These are phyloP conservation scores for Blastobotrys peoriensis DNA, from an alignment of 805 yeast genomes.

Conservation along the genomic window DNA sequence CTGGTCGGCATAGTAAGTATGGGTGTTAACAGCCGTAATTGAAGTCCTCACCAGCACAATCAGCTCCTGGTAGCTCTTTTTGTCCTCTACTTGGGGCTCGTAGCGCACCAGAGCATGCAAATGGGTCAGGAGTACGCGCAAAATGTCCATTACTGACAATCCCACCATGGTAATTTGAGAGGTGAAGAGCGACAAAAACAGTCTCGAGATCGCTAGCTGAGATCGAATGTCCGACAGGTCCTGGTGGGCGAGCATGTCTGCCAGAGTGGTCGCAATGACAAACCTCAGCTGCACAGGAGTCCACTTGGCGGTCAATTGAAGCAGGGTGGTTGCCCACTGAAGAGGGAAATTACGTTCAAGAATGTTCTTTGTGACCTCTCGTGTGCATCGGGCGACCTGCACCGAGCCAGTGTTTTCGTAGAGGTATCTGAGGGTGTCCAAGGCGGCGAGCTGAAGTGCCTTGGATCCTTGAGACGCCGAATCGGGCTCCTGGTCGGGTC, in stretches of 20 bases:
- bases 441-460: slow-evolving; percentile 10
- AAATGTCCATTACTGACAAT: slow-evolving; percentile 72
- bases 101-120: slow-evolving; percentile 22
- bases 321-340: slow-evolving; percentile 50
- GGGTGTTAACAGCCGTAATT: slow-evolving; percentile 65
- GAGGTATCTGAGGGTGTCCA: slow-evolving; percentile 46
- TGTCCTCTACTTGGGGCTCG: slow-evolving; percentile 3
- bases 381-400: slow-evolving; percentile 54
- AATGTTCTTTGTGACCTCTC: slow-evolving; percentile 44
- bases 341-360: slow-evolving; percentile 24
- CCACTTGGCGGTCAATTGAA: slow-evolving; percentile 65
- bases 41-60: slow-evolving; percentile 47
- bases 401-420: slow-evolving; percentile 59
- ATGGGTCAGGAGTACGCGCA: slow-evolving; percentile 38
- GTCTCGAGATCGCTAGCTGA: slow-evolving; percentile 39
- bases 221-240: slow-evolving; percentile 14
- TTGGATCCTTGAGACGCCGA: slow-evolving; percentile 1
- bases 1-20: slow-evolving; percentile 82
- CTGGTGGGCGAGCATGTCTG: slow-evolving; percentile 25
- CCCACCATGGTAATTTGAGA: slow-evolving; percentile 84
- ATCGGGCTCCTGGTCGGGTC: slow-evolving; percentile 7
- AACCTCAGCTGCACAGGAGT: slow-evolving; percentile 77
- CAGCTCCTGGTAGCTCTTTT: slow-evolving; percentile 22
- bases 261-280: slow-evolving; percentile 48
- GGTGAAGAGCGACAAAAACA: slow-evolving; percentile 51